Evolutionary conservation across 352 stramenopile genomes (phyloP).

Genomic region (Globisporangium solare): DNA sequence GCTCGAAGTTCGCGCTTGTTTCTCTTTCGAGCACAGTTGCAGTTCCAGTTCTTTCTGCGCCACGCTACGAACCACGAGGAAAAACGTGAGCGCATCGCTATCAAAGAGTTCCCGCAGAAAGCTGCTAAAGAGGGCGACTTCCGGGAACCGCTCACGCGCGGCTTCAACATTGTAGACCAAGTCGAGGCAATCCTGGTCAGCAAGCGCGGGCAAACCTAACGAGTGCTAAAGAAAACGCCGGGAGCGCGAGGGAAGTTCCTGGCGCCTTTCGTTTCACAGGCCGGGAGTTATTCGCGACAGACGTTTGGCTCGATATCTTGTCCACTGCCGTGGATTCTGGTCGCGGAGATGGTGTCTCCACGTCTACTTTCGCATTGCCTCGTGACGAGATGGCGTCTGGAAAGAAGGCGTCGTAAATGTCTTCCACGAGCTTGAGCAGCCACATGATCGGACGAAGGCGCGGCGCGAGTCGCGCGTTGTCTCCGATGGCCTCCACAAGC

Average conservation of each 20-base stretch:
- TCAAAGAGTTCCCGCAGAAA: slow-evolving; percentile 73
- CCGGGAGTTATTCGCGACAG: neutral
- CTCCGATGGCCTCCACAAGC: slow-evolving; percentile 36
- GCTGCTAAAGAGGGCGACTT: slow-evolving; percentile 45
- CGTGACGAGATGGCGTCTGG: slow-evolving; percentile 14
- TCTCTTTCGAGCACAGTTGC: slow-evolving; percentile 51
- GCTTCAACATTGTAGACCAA: slow-evolving; percentile 66
- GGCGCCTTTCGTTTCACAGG: too few species aligned
- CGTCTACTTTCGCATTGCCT: neutral
- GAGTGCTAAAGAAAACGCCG: slow-evolving; percentile 51
- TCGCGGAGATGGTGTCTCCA: neutral
- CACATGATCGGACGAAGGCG: slow-evolving; percentile 51
- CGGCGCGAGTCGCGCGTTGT: slow-evolving; percentile 13
- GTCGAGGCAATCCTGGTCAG: slow-evolving; percentile 70
- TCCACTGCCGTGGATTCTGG: slow-evolving; percentile 1
- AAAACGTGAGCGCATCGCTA: slow-evolving; percentile 63
- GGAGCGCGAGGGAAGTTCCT: slow-evolving; percentile 33
- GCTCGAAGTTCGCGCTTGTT: slow-evolving; percentile 42
- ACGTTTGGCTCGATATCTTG: neutral
- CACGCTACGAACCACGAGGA: slow-evolving; percentile 36
- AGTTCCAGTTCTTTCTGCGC: slow-evolving; percentile 55
- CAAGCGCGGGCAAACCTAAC: slow-evolving; percentile 45
- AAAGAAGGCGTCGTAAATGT: slow-evolving; percentile 57
- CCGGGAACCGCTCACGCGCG: slow-evolving; percentile 34
- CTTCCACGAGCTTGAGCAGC: slow-evolving; percentile 59